These are phyloP conservation scores for Drosera capensis DNA, from an alignment of 148 eudicot genomes.

Conservation along the genomic window DNA sequence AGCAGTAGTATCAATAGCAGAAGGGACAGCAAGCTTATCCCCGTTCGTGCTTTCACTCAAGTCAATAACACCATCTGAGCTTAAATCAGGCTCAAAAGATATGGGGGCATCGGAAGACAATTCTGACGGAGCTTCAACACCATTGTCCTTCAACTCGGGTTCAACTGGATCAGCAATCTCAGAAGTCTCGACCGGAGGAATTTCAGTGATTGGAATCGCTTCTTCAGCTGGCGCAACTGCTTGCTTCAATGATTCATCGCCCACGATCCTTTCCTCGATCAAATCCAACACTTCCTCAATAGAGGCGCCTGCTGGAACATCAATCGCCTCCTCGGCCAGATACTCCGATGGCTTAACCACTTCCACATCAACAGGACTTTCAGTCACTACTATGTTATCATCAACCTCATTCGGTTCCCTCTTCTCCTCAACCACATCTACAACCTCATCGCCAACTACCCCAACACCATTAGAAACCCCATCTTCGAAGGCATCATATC, in stretches of 20 bases:
- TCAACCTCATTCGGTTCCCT: too few species aligned
- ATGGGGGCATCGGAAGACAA: conserved; percentile 9
- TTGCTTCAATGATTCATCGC: conserved; percentile 31
- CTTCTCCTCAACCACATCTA: too few species aligned
- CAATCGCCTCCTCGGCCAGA: not conserved
- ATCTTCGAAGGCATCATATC: too few species aligned
- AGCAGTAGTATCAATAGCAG: not conserved
- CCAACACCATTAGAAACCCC: too few species aligned
- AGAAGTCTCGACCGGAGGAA: conserved; percentile 11
- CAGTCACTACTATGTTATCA: too few species aligned
- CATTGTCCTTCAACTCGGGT: conserved; percentile 14
- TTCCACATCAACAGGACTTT: too few species aligned
- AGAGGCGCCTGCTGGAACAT: not conserved
- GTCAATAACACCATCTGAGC: conserved; percentile 10
- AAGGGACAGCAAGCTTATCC: not conserved
- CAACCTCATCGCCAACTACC: too few species aligned
- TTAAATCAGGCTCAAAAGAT: too few species aligned
- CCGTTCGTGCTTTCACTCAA: too few species aligned
- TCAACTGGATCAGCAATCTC: conserved; percentile 11
- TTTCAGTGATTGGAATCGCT: conserved; percentile 9
- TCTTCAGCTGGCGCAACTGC: conserved; percentile 15
- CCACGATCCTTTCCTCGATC: conserved; percentile 12
- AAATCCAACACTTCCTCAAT: not conserved
- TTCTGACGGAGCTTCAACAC: conserved; percentile 10
- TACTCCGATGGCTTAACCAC: not conserved